Conservation (phyloP, 805 yeast species). For the Kazachstania martiniae region DNA sequence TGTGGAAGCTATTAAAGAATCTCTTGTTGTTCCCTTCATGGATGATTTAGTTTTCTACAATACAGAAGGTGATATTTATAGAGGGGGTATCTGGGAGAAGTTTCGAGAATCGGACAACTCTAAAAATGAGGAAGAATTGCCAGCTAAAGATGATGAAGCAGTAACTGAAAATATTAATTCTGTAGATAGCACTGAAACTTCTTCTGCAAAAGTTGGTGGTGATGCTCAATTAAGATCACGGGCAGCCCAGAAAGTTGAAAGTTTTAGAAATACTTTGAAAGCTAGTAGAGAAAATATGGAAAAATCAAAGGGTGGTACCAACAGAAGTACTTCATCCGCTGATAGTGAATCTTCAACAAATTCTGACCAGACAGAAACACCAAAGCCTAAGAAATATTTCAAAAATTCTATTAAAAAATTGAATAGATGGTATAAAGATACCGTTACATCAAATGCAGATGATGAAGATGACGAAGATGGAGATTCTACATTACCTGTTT, state of each 20-base stretch:
- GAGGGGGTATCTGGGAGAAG: slow-evolving; percentile 86
- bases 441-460: slow-evolving; percentile 5
- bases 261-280: not conserved
- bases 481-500: not conserved
- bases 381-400: slow-evolving; percentile 30
- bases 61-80: slow-evolving; percentile 56
- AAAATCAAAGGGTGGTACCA: not conserved
- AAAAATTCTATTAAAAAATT: slow-evolving; percentile 44
- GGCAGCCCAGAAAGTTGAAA: not conserved
- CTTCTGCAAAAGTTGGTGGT: too few species aligned
- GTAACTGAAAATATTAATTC: not conserved
- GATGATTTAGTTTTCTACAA: slow-evolving; percentile 72
- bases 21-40: slow-evolving; percentile 78
- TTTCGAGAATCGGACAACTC: not conserved
- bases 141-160: too few species aligned
- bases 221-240: too few species aligned
- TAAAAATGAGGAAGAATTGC: not conserved
- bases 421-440: slow-evolving; percentile 54
- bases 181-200: not conserved
- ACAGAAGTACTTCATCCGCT: not conserved
- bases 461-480: slow-evolving; percentile 3
- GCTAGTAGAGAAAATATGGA: not conserved
- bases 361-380: slow-evolving; percentile 5
- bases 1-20: slow-evolving; percentile 66
- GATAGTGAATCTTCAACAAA: not conserved